A percentile compares a stretch with the other conserved stretches of the same genome.
Conservation (phyloP, 2,329 filamentous ascomycete genomes). For the Polychaeton citri region DNA sequence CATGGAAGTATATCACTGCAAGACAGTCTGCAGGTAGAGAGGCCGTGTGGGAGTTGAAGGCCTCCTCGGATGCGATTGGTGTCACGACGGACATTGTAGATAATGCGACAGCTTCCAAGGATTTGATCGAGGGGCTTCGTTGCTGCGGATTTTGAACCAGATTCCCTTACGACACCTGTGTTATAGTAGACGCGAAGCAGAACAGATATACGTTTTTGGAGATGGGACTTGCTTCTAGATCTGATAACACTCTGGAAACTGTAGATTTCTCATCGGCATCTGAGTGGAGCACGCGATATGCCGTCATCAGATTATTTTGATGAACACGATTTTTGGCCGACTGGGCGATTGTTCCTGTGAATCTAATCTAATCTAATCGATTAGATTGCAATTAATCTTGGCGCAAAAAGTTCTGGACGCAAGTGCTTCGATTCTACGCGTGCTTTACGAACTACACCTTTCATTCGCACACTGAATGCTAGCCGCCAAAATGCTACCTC, state of each 20-base stretch:
- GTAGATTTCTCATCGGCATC: neutral
- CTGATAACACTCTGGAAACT: neutral
- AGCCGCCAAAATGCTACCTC: conserved; percentile 15
- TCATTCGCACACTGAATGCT: neutral
- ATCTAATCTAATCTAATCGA: neutral
- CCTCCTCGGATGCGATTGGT: conserved; percentile 60
- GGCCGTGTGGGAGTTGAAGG: conserved; percentile 57
- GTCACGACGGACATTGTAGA: conserved; percentile 41
- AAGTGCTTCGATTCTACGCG: no score
- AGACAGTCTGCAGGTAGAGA: conserved; percentile 57
- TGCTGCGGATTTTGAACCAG: no score
- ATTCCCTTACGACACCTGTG: no score
- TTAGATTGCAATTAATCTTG: neutral
- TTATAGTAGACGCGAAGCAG: no score
- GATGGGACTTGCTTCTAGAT: neutral
- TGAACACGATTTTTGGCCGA: no score
- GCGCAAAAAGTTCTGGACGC: neutral
- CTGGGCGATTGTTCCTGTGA: no score
- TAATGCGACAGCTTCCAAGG: conserved; percentile 1
- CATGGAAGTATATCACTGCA: conserved; percentile 84
- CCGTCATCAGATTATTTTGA: no score
- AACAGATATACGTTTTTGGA: no score
- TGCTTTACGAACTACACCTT: neutral
- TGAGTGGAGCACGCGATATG: neutral
- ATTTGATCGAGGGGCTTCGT: neutral